These are phyloP conservation scores for Avena sativa DNA, from an alignment of 176 grass and related monocot genomes.

Conservation along the genomic window DNA sequence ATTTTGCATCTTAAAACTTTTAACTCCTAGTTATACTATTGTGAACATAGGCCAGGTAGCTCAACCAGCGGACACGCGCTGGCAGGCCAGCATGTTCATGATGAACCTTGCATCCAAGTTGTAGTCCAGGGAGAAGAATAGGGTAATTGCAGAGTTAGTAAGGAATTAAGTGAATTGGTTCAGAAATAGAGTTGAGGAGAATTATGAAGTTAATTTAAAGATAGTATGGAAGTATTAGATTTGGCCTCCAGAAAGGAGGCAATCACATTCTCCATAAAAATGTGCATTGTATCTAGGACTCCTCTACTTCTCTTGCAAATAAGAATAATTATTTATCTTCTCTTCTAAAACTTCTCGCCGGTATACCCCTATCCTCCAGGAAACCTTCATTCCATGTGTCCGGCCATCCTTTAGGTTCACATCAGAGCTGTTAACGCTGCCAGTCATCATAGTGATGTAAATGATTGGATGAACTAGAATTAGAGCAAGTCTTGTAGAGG, in stretches of 20 bases:
- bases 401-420: background rate
- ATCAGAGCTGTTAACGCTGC: background rate
- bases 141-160: background rate
- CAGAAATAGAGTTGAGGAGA: background rate
- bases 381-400: background rate
- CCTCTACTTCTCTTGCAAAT: background rate
- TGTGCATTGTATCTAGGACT: background rate
- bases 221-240: background rate
- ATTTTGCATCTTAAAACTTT: too few relatives aligned
- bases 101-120: background rate
- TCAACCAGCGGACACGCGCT: background rate
- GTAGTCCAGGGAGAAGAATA: slow-evolving; percentile 15
- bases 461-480: background rate
- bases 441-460: background rate
- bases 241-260: background rate
- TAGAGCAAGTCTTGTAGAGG: slow-evolving; percentile 15
- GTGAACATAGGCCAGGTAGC: background rate
- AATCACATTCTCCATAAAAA: background rate
- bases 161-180: background rate
- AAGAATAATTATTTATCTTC: background rate
- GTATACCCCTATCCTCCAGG: background rate
- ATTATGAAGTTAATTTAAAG: background rate
- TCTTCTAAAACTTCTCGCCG: background rate
- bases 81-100: background rate
- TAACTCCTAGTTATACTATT: background rate